Evolutionary conservation across 2,329 filamentous ascomycete genomes (phyloP).

Genomic region (Fusarium burgessii): DNA sequence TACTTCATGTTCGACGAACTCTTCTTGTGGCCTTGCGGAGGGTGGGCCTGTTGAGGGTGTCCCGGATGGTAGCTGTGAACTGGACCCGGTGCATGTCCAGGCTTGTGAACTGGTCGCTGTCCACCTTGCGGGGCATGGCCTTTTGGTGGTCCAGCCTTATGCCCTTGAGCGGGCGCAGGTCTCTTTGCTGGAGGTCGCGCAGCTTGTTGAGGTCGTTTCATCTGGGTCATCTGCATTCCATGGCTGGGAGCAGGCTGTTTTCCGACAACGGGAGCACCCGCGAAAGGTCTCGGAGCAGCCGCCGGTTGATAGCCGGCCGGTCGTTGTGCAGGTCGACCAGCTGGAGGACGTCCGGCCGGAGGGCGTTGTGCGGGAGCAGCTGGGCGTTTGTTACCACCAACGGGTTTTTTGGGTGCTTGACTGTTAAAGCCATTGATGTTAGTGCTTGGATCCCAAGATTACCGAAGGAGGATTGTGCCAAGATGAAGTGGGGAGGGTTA

Average conservation of each 20-base stretch:
- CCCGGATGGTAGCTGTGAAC: background rate
- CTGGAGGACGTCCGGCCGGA: background rate
- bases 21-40: slow-evolving; percentile 2
- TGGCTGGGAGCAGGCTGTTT: slow-evolving; percentile 12
- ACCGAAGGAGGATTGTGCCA: background rate
- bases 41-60: background rate
- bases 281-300: slow-evolving; percentile 12
- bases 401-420: background rate
- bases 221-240: slow-evolving; percentile 31
- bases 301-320: slow-evolving; percentile 8
- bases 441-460: background rate
- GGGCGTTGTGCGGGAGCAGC: background rate
- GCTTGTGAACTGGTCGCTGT: slow-evolving; percentile 1
- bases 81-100: background rate
- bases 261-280: slow-evolving; percentile 8
- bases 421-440: background rate
- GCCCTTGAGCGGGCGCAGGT: background rate
- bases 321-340: background rate
- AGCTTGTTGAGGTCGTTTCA: slow-evolving; percentile 13
- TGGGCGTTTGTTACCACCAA: background rate
- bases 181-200: background rate
- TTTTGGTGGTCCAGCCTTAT: background rate
- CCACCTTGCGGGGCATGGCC: slow-evolving; percentile 1
- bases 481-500: background rate
- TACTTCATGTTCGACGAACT: slow-evolving; percentile 11